phyloP scores from a whole-genome alignment of 148 eudicot species.

The Rhododendron griersonianum region DNA sequence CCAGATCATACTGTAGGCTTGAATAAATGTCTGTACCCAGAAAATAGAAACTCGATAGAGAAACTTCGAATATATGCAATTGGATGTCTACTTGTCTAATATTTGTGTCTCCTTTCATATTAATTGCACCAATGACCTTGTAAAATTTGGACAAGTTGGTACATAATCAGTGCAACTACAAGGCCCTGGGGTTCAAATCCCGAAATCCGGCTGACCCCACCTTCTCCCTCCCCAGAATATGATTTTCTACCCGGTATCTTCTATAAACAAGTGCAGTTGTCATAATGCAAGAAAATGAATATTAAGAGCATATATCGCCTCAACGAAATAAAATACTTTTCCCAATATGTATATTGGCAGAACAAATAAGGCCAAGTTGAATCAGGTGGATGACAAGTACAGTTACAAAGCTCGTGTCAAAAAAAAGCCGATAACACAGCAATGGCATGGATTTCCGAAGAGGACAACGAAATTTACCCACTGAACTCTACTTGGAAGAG shows the following conservation, averaged over 20 bases:
- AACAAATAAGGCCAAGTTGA: neutral
- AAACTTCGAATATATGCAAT: neutral
- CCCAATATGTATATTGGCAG: neutral
- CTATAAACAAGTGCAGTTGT: neutral
- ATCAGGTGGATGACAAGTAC: neutral
- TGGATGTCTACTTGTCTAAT: neutral
- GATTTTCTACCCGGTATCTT: neutral
- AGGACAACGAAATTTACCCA: neutral
- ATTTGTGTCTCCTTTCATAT: neutral
- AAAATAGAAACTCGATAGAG: neutral
- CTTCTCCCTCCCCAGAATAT: neutral
- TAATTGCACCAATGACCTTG: neutral
- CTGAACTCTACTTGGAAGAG: neutral
- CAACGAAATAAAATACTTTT: neutral
- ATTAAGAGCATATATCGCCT: neutral
- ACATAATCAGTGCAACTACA: neutral
- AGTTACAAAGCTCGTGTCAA: neutral
- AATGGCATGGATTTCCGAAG: neutral
- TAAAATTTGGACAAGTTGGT: neutral
- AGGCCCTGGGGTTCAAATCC: neutral
- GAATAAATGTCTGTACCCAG: neutral
- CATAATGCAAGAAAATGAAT: neutral
- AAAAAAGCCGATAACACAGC: neutral
- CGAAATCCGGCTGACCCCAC: neutral
- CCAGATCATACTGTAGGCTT: neutral